Conservation (phyloP, 2,329 filamentous ascomycete genomes). For the Mycosphaerella sp. region DNA sequence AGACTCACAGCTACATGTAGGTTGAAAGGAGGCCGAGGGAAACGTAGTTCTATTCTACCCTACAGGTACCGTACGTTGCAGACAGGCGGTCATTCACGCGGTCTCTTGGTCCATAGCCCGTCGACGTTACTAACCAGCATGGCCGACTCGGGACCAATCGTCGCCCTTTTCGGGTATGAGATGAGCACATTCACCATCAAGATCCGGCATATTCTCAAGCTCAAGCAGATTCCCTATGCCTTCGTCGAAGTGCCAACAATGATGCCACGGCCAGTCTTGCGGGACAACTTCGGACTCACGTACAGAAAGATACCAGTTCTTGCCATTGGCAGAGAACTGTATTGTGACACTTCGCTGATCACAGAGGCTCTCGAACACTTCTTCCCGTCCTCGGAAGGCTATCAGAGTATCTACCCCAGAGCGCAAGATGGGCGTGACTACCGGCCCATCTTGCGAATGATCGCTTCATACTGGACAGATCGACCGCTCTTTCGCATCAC, state of each 20-base stretch:
- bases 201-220: slow-evolving; percentile 33
- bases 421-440: slow-evolving; percentile 34
- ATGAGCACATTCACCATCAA: slow-evolving; percentile 34
- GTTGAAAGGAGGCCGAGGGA: no score
- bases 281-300: slow-evolving; percentile 34
- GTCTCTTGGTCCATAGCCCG: no score
- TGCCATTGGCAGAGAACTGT: slow-evolving; percentile 31
- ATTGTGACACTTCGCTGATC: slow-evolving; percentile 35
- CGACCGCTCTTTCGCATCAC: slow-evolving; percentile 37
- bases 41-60: no score
- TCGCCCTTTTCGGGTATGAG: slow-evolving; percentile 29
- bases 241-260: slow-evolving; percentile 36
- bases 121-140: slow-evolving; percentile 8
- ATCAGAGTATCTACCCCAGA: slow-evolving; percentile 34
- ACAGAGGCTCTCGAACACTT: slow-evolving; percentile 31
- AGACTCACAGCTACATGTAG: no score
- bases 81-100: no score
- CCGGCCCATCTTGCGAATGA: slow-evolving; percentile 35
- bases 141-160: slow-evolving; percentile 15
- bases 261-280: slow-evolving; percentile 37
- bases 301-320: slow-evolving; percentile 38
- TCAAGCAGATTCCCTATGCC: slow-evolving; percentile 37
- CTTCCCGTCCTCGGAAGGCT: slow-evolving; percentile 31
- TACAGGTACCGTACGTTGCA: no score
- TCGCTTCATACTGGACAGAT: slow-evolving; percentile 40